Evolutionary conservation across 2,329 filamentous ascomycete species (phyloP).

Genomic region (Fusarium secorum): DNA sequence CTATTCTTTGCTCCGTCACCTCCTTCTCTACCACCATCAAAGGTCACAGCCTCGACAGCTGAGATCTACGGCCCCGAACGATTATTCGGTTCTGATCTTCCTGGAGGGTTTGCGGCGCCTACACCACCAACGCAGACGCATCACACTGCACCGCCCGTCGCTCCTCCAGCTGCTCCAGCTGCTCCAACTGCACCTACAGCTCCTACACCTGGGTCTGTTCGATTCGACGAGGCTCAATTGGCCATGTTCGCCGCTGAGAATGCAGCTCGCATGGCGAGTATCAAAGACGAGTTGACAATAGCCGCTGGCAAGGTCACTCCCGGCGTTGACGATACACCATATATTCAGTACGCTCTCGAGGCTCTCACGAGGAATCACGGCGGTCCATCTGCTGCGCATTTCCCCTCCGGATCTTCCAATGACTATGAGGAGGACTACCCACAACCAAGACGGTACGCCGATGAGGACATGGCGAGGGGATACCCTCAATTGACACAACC

Average conservation of each 20-base stretch:
- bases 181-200: conserved; percentile 14
- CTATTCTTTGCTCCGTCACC: conserved; percentile 51
- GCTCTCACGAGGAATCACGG: conserved; percentile 81
- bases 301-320: conserved; percentile 70
- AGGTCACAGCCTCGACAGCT: conserved; percentile 44
- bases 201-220: conserved; percentile 37
- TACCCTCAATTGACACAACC: conserved; percentile 34
- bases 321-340: conserved; percentile 83
- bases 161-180: conserved; percentile 14
- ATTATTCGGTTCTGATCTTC: conserved; percentile 46
- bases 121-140: conserved; percentile 26
- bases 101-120: conserved; percentile 33
- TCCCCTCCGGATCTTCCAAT: conserved; percentile 53
- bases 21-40: conserved; percentile 43
- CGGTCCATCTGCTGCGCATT: conserved; percentile 61
- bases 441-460: conserved; percentile 27
- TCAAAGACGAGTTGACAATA: conserved; percentile 62
- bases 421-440: conserved; percentile 45
- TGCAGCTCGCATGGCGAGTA: conserved; percentile 47
- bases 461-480: conserved; percentile 27
- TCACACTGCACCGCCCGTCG: conserved; percentile 14
- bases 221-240: conserved; percentile 51
- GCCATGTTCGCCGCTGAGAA: conserved; percentile 50
- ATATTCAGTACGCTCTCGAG: conserved; percentile 88
- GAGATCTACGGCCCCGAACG: conserved; percentile 57